Percentiles rank a stretch among this genome's conserved stretches.
These are phyloP conservation scores for Metschnikowia chrysomelidarum DNA, from an alignment of 805 yeast species.

Conservation along the genomic window DNA sequence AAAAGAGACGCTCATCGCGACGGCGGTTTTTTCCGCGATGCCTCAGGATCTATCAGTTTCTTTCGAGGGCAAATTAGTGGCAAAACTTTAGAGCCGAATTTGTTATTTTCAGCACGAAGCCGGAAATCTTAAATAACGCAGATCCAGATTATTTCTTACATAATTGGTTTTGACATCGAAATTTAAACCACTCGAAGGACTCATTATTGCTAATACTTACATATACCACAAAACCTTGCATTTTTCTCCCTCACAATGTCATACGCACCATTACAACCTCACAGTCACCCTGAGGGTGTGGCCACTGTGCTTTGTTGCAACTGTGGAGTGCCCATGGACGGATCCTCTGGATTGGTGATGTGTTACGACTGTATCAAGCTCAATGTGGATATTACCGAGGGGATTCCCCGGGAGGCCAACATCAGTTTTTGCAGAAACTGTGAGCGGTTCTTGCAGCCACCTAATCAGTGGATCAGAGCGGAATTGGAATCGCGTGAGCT, in stretches of 20 bases:
- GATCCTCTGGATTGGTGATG: slow-evolving; percentile 89
- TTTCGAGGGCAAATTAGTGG: no score
- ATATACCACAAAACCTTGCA: not conserved
- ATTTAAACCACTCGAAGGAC: no score
- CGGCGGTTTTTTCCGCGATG: no score
- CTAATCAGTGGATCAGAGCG: slow-evolving; percentile 88
- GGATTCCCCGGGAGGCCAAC: slow-evolving; percentile 88
- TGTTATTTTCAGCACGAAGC: no score
- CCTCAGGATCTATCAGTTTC: no score
- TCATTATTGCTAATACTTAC: no score
- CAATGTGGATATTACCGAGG: slow-evolving; percentile 90
- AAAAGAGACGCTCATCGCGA: no score
- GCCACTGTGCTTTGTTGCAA: slow-evolving; percentile 96
- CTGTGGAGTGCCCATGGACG: slow-evolving; percentile 99
- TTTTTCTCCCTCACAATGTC: slow-evolving; percentile 20
- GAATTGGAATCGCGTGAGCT: slow-evolving; percentile 90
- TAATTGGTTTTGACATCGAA: no score
- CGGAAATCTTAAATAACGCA: no score
- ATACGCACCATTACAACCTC: slow-evolving; percentile 18
- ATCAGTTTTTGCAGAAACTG: slow-evolving; percentile 95
- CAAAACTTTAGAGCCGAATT: no score
- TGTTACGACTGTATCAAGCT: slow-evolving; percentile 96
- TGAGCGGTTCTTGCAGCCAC: slow-evolving; percentile 94
- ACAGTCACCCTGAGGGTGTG: slow-evolving; percentile 23
- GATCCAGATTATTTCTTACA: no score